Percentiles rank a stretch among this genome's conserved stretches.
phyloP scores from a whole-genome alignment of 2,329 filamentous ascomycete genomes.

The Colletotrichum costaricense region DNA sequence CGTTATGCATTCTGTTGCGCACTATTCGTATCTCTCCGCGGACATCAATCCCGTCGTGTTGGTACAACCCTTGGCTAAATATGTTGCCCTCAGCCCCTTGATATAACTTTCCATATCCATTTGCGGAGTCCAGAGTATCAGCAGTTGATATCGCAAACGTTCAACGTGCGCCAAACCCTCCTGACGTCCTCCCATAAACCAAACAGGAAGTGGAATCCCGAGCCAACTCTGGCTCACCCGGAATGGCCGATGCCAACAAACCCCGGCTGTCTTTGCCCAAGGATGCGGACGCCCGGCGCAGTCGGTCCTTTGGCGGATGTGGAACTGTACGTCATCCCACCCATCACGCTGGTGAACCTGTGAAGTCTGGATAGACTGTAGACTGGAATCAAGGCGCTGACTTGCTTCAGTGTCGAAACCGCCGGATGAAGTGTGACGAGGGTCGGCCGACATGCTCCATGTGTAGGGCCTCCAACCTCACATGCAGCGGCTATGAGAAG shows the following conservation, averaged over 20 bases:
- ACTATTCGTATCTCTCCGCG: not conserved
- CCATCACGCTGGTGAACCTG: not conserved
- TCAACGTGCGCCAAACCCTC: too few species aligned
- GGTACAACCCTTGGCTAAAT: not conserved
- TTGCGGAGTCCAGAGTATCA: not conserved
- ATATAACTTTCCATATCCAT: not conserved
- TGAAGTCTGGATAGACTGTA: too few species aligned
- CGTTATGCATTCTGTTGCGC: not conserved
- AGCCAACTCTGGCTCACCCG: not conserved
- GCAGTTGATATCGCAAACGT: not conserved
- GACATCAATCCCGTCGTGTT: not conserved
- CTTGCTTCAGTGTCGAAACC: conserved; percentile 45
- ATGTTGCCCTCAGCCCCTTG: not conserved
- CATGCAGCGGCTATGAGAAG: conserved; percentile 49
- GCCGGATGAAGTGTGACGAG: conserved; percentile 53
- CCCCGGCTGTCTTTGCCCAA: not conserved
- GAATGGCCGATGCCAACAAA: not conserved
- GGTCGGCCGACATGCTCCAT: conserved; percentile 45
- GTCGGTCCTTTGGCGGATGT: conserved; percentile 41
- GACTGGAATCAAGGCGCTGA: not conserved
- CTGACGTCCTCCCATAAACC: not conserved
- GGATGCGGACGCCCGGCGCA: conserved; percentile 9
- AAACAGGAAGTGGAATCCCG: not conserved
- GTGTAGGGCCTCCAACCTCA: conserved; percentile 42
- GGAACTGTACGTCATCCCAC: conserved; percentile 17